Percentiles rank a stretch among this genome's conserved stretches.
Conservation (phyloP, 2,329 filamentous ascomycete species). For the Blastomyces silverae region DNA sequence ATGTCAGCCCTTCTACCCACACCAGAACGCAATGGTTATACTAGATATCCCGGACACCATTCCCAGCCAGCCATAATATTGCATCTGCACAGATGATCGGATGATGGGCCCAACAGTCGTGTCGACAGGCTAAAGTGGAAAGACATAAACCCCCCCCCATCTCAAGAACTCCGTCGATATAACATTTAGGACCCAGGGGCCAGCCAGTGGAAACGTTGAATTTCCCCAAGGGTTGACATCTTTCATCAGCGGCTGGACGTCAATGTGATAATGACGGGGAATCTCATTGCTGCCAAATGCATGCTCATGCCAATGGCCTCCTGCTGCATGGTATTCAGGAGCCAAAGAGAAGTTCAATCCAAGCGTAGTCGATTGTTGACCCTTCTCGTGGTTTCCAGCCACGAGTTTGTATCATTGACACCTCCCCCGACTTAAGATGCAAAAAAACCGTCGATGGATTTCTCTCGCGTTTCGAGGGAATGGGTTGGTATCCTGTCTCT, state of each 20-base stretch:
- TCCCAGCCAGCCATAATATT: not conserved
- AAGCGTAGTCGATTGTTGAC: not conserved
- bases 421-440: not conserved
- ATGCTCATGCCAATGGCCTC: not conserved
- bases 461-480: not conserved
- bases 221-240: not conserved
- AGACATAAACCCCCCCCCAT: not conserved
- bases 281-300: not conserved
- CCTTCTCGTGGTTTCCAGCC: not conserved
- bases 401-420: not conserved
- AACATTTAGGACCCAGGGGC: not conserved
- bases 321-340: not conserved
- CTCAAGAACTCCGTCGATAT: not conserved
- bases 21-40: not conserved
- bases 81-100: not conserved
- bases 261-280: not conserved
- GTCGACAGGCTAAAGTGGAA: not conserved
- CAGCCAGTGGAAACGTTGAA: not conserved
- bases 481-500: not conserved
- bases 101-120: not conserved
- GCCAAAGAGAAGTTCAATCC: not conserved
- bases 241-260: not conserved
- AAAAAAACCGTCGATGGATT: not conserved
- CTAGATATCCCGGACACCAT: not conserved
- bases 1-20: not conserved